Percentiles rank a stretch among this genome's conserved stretches.
Conservation (phyloP, 768 basidiomycete genomes). For the Mycena galopus region DNA sequence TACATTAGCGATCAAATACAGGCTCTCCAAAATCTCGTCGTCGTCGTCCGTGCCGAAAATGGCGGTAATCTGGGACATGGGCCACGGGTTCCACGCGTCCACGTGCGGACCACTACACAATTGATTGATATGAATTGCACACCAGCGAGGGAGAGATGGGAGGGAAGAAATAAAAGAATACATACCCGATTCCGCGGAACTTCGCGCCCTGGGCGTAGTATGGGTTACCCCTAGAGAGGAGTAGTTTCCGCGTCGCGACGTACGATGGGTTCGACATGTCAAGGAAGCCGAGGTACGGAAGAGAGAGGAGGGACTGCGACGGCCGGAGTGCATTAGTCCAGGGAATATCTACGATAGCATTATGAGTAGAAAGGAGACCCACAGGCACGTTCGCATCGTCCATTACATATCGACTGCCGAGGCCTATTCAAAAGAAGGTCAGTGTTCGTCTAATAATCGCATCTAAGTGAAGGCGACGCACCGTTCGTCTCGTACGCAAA, state of each 20-base stretch:
- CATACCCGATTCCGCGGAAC: slow-evolving; percentile 80
- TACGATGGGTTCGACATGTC: slow-evolving; percentile 71
- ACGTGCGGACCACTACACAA: too few species aligned
- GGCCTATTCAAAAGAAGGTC: slow-evolving; percentile 46
- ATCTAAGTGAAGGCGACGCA: too few species aligned
- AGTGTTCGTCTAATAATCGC: too few species aligned
- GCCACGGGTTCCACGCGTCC: slow-evolving; percentile 83
- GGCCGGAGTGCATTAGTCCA: not conserved
- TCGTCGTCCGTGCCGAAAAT: slow-evolving; percentile 84
- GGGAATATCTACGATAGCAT: not conserved
- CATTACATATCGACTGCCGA: slow-evolving; percentile 83
- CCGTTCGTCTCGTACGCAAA: slow-evolving; percentile 86
- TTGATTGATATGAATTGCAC: too few species aligned
- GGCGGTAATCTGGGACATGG: slow-evolving; percentile 83
- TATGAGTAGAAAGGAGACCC: slow-evolving; percentile 38
- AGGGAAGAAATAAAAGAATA: not conserved
- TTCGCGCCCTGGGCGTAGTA: slow-evolving; percentile 74
- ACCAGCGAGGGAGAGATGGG: not conserved
- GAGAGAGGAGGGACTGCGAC: slow-evolving; percentile 76
- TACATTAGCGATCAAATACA: slow-evolving; percentile 80
- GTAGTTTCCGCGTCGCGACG: slow-evolving; percentile 70
- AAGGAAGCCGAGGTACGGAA: slow-evolving; percentile 85
- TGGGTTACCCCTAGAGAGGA: slow-evolving; percentile 76
- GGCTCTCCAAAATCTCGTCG: slow-evolving; percentile 69
- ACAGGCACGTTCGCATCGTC: slow-evolving; percentile 90